A percentile compares a stretch with the other conserved stretches of the same genome.
These are phyloP conservation scores for Nicotiana tabacum DNA, from an alignment of 257 asterid species.

Conservation along the genomic window DNA sequence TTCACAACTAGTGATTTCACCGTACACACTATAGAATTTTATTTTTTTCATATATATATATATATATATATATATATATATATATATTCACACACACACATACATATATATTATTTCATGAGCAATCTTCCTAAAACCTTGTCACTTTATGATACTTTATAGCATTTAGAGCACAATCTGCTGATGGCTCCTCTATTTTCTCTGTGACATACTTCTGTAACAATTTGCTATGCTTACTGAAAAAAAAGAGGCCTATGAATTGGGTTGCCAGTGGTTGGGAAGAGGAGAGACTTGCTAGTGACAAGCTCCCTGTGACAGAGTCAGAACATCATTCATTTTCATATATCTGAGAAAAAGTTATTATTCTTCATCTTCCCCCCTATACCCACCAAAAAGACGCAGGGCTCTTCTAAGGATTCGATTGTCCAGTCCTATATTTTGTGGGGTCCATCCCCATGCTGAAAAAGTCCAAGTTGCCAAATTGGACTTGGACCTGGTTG, in stretches of 20 bases:
- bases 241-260: background rate
- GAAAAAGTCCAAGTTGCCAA: no score
- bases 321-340: background rate
- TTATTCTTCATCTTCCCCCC: background rate
- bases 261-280: constrained; percentile 3
- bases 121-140: no score
- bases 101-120: no score
- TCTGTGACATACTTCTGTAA: background rate
- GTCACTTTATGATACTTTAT: background rate
- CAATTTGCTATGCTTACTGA: constrained; percentile 2
- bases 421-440: background rate
- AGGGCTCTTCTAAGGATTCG: background rate
- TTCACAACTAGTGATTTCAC: no score
- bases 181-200: background rate
- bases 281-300: background rate
- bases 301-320: background rate
- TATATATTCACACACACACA: no score
- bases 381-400: background rate
- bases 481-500: no score
- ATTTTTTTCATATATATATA: no score
- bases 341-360: background rate
- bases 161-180: background rate
- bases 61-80: no score
- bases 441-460: no score
- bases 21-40: no score